phyloP scores from a whole-genome alignment of 768 basidiomycete species.

The Rhizopogon roseolus region DNA sequence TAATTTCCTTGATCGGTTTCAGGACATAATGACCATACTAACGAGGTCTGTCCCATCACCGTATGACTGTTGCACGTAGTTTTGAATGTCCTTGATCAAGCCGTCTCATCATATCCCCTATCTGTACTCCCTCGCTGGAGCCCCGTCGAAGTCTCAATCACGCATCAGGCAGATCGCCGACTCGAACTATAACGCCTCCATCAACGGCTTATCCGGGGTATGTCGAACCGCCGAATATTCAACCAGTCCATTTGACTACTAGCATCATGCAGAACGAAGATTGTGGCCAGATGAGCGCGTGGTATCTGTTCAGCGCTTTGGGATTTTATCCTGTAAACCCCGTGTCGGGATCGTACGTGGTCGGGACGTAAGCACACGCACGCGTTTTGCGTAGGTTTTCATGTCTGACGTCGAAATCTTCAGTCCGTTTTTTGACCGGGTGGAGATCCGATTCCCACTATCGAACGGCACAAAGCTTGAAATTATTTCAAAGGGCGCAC shows the following conservation, averaged over 20 bases:
- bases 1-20: conserved; percentile 9
- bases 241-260: not conserved
- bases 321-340: conserved; percentile 87
- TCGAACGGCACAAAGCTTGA: conserved; percentile 30
- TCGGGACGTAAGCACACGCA: conserved; percentile 57
- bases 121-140: conserved; percentile 68
- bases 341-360: conserved; percentile 66
- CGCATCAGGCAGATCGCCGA: conserved; percentile 64
- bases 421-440: conserved; percentile 48
- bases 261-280: conserved; percentile 64
- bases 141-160: conserved; percentile 66
- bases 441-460: conserved; percentile 52
- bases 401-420: not conserved
- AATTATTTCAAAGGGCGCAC: conserved; percentile 54
- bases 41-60: conserved; percentile 52
- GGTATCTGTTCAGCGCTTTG: conserved; percentile 80
- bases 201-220: conserved; percentile 71
- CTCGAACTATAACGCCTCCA: conserved; percentile 61
- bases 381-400: not conserved
- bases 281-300: conserved; percentile 88
- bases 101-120: conserved; percentile 88
- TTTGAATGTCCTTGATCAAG: conserved; percentile 26
- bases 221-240: conserved; percentile 10
- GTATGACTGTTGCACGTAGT: not conserved
- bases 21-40: conserved; percentile 79